A percentile compares a stretch with the other conserved stretches of the same genome.
phyloP scores from a whole-genome alignment of 2,329 filamentous ascomycete genomes.

The Colletotrichum sp. region DNA sequence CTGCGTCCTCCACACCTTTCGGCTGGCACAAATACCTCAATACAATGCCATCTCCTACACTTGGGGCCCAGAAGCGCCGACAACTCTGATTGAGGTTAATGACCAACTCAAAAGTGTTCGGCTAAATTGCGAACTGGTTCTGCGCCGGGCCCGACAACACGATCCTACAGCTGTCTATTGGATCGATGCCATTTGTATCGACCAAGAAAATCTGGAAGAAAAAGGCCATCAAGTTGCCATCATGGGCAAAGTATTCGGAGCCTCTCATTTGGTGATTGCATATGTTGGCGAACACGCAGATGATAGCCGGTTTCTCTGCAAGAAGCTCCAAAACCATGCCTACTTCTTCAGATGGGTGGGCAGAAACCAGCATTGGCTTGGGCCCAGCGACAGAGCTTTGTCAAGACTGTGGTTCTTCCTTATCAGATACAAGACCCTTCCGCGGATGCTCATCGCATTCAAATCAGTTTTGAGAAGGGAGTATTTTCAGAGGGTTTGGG shows the following conservation, averaged over 20 bases:
- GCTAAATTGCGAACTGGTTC: background rate
- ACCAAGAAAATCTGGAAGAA: background rate
- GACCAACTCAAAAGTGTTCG: background rate
- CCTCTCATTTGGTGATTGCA: background rate
- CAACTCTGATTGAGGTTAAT: background rate
- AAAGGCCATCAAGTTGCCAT: background rate
- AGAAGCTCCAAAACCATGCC: background rate
- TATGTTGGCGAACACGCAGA: background rate
- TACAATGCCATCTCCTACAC: background rate
- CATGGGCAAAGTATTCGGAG: background rate
- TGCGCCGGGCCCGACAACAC: background rate
- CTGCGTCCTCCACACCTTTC: background rate
- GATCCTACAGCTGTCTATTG: background rate
- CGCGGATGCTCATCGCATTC: background rate
- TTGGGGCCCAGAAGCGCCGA: background rate
- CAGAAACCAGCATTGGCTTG: background rate
- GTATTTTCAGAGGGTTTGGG: background rate
- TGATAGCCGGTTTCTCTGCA: background rate
- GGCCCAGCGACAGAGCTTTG: background rate
- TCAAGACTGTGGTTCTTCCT: background rate
- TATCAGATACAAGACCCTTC: background rate
- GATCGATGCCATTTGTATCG: background rate
- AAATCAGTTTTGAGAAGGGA: background rate
- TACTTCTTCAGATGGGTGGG: background rate
- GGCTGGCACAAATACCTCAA: background rate